A percentile compares a stretch with the other conserved stretches of the same genome.
Conservation (phyloP, 345 rosid species). For the Salix udensis region DNA sequence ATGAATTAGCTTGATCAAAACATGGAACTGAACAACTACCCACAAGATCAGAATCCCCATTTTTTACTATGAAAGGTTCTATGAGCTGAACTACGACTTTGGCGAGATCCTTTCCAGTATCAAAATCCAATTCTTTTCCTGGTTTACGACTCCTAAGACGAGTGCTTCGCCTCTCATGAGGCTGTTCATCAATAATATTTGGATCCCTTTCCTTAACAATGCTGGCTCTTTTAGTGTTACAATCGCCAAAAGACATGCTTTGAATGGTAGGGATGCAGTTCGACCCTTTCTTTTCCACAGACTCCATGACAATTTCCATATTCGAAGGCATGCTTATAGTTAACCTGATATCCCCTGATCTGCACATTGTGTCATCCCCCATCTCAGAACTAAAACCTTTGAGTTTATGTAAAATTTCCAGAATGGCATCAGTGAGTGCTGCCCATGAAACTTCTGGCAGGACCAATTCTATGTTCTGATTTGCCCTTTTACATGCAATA, state of each 20-base stretch:
- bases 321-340: conserved; percentile 41
- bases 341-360: conserved; percentile 78
- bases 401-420: conserved; percentile 63
- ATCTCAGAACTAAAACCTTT: conserved; percentile 32
- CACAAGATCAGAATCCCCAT: conserved; percentile 32
- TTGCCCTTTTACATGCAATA: conserved; percentile 52
- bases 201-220: conserved; percentile 52
- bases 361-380: conserved; percentile 22
- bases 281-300: conserved; percentile 39
- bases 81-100: conserved; percentile 63
- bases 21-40: conserved; percentile 36
- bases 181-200: conserved; percentile 60
- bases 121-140: conserved; percentile 69
- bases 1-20: conserved; percentile 34
- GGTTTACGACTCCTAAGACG: conserved; percentile 97
- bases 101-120: conserved; percentile 53
- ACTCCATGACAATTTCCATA: conserved; percentile 38
- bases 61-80: conserved; percentile 55
- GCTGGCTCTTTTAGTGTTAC: conserved; percentile 43
- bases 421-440: conserved; percentile 57
- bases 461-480: conserved; percentile 48
- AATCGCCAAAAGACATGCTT: conserved; percentile 40
- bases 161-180: conserved; percentile 92
- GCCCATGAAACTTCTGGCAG: conserved; percentile 70
- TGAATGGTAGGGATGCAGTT: conserved; percentile 31